A percentile compares a stretch with the other conserved stretches of the same genome.
These are phyloP conservation scores for Cicer chorassanicum DNA, from an alignment of 306 rosid species.

Conservation along the genomic window DNA sequence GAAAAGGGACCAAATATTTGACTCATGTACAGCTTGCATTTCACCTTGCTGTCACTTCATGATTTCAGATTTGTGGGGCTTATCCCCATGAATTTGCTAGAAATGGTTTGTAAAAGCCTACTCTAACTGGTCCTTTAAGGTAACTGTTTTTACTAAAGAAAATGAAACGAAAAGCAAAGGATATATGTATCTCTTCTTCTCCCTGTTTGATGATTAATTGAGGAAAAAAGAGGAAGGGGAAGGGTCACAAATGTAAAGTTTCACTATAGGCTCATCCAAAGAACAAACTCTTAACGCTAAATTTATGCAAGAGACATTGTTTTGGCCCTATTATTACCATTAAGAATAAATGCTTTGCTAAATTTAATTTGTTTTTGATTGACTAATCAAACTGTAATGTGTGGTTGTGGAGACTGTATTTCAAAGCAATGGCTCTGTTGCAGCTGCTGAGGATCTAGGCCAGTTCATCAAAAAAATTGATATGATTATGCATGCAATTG, in stretches of 20 bases:
- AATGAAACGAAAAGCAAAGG: not conserved
- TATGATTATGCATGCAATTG: not conserved
- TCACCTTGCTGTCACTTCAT: slow-evolving; percentile 3
- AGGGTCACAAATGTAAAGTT: slow-evolving; percentile 15
- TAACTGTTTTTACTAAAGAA: not conserved
- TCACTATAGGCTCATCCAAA: not conserved
- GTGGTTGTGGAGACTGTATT: not conserved
- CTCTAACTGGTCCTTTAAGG: not conserved
- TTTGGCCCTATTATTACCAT: not conserved
- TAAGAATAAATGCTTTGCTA: not conserved
- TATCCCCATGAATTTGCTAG: not conserved
- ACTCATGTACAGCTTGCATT: slow-evolving; percentile 19
- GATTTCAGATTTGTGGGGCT: not conserved
- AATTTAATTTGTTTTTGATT: not conserved
- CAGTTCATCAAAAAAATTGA: not conserved
- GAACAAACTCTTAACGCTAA: slow-evolving; percentile 19
- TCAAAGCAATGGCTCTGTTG: not conserved
- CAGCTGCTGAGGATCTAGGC: not conserved
- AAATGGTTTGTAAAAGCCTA: not conserved
- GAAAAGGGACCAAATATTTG: slow-evolving; percentile 25
- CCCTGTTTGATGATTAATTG: slow-evolving; percentile 8
- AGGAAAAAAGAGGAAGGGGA: slow-evolving; percentile 14
- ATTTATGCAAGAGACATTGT: slow-evolving; percentile 17
- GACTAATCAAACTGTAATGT: not conserved
- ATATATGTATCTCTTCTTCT: not conserved